Conservation (phyloP, 129 eudicot genomes). For the Flaveria robusta region DNA sequence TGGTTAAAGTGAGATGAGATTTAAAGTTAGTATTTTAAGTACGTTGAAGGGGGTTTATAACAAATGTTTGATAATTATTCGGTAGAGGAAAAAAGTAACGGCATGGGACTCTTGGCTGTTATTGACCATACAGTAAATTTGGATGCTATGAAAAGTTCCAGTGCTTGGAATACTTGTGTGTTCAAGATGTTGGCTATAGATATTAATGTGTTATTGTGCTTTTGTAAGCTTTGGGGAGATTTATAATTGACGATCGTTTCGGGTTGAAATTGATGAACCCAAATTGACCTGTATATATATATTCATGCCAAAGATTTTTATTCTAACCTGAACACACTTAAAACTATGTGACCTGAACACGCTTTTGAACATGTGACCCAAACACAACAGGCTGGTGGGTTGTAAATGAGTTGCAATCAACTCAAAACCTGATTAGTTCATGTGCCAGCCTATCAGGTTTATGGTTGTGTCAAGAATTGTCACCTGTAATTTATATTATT, state of each 20-base stretch:
- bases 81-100: too few relatives aligned
- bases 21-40: background rate
- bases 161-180: background rate
- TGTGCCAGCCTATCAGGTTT: background rate
- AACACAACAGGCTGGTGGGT: background rate
- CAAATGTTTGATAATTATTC: background rate
- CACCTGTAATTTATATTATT: background rate
- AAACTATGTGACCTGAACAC: background rate
- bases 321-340: background rate
- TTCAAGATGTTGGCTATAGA: background rate
- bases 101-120: too few relatives aligned
- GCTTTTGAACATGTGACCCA: too few relatives aligned
- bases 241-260: background rate
- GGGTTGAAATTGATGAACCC: background rate
- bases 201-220: background rate
- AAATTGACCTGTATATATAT: background rate
- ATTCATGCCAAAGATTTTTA: background rate
- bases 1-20: background rate
- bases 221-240: background rate
- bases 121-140: background rate
- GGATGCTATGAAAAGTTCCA: background rate
- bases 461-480: background rate
- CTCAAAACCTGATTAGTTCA: background rate
- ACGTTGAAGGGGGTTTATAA: background rate
- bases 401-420: conserved; percentile 7